phyloP scores from a whole-genome alignment of 1,284 basidiomycete genomes.

The Pseudozyma sp. region DNA sequence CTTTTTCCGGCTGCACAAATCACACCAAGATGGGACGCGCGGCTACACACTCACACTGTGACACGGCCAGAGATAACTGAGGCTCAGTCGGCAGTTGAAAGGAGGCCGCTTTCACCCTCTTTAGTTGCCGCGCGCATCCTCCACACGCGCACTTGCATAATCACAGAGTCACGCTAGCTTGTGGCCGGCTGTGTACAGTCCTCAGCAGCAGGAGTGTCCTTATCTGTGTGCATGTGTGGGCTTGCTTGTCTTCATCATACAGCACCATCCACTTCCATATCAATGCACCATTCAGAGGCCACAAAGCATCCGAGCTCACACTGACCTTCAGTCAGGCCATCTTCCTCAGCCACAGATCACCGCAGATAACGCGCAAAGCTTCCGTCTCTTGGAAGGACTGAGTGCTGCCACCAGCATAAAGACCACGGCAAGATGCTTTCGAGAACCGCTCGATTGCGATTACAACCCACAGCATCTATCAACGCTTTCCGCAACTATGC shows the following conservation, averaged over 20 bases:
- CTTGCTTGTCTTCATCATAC: not conserved
- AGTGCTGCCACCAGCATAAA: no score
- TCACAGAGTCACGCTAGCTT: not conserved
- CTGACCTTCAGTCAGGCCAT: no score
- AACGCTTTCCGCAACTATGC: constrained; percentile 26
- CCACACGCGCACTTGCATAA: constrained; percentile 32
- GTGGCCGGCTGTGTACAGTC: no score
- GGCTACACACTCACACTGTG: not conserved
- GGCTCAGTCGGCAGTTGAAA: not conserved
- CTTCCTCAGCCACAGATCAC: no score
- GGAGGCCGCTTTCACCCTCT: constrained; percentile 1
- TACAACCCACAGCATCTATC: constrained; percentile 8
- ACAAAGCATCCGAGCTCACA: no score
- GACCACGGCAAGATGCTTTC: constrained; percentile 23
- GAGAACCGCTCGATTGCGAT: constrained; percentile 22
- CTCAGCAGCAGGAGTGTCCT: not conserved
- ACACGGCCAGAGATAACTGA: no score
- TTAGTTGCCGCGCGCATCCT: constrained; percentile 30
- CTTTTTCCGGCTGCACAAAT: not conserved
- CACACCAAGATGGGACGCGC: constrained; percentile 1
- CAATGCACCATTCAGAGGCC: no score
- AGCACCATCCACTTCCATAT: not conserved
- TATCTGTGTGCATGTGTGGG: not conserved
- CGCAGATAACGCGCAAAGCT: no score
- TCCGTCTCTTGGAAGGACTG: no score